phyloP scores from a whole-genome alignment of 164 flowering plant genomes.

The Kingdonia uniflora region DNA sequence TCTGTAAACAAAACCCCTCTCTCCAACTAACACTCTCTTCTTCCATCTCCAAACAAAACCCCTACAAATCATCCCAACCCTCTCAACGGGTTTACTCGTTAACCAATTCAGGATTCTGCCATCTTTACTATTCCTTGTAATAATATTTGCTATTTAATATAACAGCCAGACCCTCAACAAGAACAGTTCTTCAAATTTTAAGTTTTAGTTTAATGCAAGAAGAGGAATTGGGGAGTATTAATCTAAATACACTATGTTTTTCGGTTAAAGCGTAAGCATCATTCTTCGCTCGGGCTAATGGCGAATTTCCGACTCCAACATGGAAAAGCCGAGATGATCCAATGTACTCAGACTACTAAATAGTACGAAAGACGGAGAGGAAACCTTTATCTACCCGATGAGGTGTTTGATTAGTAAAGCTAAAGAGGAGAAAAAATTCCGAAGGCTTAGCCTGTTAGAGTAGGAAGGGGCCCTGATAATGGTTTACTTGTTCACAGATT shows the following conservation, averaged over 20 bases:
- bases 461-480: slow-evolving; percentile 50
- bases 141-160: too few relatives aligned
- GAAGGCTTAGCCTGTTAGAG: slow-evolving; percentile 37
- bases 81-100: too few relatives aligned
- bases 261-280: background rate
- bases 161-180: too few relatives aligned
- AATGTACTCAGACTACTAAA: slow-evolving; percentile 49
- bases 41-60: too few relatives aligned
- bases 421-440: slow-evolving; percentile 34
- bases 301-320: background rate
- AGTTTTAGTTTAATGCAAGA: slow-evolving; percentile 9
- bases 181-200: too few relatives aligned
- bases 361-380: slow-evolving; percentile 31
- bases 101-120: too few relatives aligned
- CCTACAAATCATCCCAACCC: too few relatives aligned
- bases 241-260: background rate
- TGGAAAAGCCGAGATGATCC: slow-evolving; percentile 19
- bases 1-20: too few relatives aligned
- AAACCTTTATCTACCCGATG: slow-evolving; percentile 76
- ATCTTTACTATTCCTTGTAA: too few relatives aligned
- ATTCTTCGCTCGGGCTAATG: background rate
- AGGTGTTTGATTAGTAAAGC: slow-evolving; percentile 49
- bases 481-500: slow-evolving; percentile 66
- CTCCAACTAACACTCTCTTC: too few relatives aligned
- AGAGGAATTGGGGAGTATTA: too few relatives aligned